Evolutionary conservation across 1,139 yeast species (phyloP).

Genomic region (Yamadazyma songkhlaensis): DNA sequence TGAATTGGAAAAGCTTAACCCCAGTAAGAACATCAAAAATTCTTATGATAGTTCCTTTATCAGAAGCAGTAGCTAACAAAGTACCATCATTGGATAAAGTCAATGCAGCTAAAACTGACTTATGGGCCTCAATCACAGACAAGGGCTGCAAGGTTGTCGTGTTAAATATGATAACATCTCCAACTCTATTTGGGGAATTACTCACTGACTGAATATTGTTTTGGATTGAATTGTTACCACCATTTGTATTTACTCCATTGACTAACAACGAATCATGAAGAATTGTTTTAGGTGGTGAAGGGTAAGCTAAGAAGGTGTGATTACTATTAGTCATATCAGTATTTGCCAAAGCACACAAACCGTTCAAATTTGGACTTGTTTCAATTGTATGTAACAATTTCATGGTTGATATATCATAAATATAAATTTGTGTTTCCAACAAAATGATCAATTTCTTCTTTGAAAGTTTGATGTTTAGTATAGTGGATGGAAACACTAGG

Average conservation of each 20-base stretch:
- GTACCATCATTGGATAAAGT: slow-evolving; percentile 79
- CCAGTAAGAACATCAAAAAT: slow-evolving; percentile 87
- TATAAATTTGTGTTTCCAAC: slow-evolving; percentile 80
- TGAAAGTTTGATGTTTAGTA: slow-evolving; percentile 75
- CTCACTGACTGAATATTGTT: slow-evolving; percentile 45
- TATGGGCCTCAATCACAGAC: slow-evolving; percentile 91
- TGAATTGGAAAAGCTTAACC: slow-evolving; percentile 77
- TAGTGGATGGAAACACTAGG: slow-evolving; percentile 82
- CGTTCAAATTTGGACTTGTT: slow-evolving; percentile 66
- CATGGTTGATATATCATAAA: slow-evolving; percentile 89
- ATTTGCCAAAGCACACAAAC: slow-evolving; percentile 67
- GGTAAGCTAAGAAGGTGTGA: slow-evolving; percentile 75
- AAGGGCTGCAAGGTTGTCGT: slow-evolving; percentile 75
- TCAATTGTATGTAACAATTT: slow-evolving; percentile 84
- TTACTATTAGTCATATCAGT: slow-evolving; percentile 41
- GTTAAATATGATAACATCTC: slow-evolving; percentile 88
- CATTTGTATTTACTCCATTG: slow-evolving; percentile 44
- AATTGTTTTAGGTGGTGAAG: slow-evolving; percentile 67
- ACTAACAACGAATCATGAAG: slow-evolving; percentile 44
- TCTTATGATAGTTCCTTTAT: slow-evolving; percentile 89
- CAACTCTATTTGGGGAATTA: slow-evolving; percentile 54
- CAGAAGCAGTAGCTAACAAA: slow-evolving; percentile 88
- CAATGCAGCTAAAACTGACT: slow-evolving; percentile 77
- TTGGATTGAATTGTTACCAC: slow-evolving; percentile 41
- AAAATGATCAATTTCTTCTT: slow-evolving; percentile 71